Evolutionary conservation across 179 eudicot species (phyloP).

Genomic region (Sideroxylon spinosum): DNA sequence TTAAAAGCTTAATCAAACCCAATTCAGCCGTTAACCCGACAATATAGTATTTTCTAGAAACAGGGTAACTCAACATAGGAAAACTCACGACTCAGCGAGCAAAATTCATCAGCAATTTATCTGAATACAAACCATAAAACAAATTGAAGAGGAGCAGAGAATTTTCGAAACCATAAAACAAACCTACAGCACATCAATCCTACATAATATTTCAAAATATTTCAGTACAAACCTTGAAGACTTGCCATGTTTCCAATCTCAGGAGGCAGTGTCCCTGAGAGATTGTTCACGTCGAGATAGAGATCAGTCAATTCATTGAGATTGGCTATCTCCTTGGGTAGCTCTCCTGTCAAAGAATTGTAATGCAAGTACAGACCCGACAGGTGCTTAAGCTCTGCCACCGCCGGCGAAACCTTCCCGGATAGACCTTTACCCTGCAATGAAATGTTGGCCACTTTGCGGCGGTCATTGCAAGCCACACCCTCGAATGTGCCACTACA

Average conservation of each 20-base stretch:
- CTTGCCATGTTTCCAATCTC: conserved; percentile 59
- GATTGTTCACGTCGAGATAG: conserved; percentile 69
- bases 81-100: neutral
- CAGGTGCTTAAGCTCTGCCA: conserved; percentile 62
- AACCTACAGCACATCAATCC: neutral
- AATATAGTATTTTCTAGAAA: neutral
- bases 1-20: neutral
- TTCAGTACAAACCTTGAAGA: conserved; percentile 64
- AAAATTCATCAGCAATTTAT: neutral
- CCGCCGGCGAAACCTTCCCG: conserved; percentile 63
- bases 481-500: conserved; percentile 62
- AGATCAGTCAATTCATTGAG: conserved; percentile 62
- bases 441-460: conserved; percentile 77
- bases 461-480: conserved; percentile 67
- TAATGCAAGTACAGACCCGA: conserved; percentile 82
- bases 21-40: neutral
- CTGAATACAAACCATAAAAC: neutral
- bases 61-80: neutral
- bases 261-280: conserved; percentile 56
- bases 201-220: neutral
- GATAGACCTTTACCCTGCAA: conserved; percentile 57
- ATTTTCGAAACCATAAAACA: neutral
- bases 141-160: neutral
- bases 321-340: conserved; percentile 60
- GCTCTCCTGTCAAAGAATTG: conserved; percentile 55